Conservation (phyloP, 1,284 basidiomycete species). For the Neolentinus lepideus region DNA sequence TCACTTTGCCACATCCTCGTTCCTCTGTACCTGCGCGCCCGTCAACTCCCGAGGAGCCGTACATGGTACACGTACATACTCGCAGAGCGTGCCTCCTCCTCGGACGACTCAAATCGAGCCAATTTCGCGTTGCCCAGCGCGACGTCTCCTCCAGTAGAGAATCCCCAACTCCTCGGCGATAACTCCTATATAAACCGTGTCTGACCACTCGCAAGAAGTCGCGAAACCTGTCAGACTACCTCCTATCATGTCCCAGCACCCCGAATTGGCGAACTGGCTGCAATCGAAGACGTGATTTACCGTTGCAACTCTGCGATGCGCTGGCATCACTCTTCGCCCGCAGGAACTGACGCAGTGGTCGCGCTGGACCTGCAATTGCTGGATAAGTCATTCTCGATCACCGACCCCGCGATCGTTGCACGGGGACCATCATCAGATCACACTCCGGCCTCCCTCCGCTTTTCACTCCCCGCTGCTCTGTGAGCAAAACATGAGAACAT, state of each 20-base stretch:
- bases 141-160: neutral
- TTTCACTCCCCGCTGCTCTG: neutral
- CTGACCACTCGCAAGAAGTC: neutral
- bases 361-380: neutral
- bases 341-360: no score
- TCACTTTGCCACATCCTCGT: neutral
- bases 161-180: slow-evolving; percentile 1
- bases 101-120: neutral
- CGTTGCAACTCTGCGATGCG: neutral
- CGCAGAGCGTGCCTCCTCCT: neutral
- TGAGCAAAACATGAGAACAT: no score
- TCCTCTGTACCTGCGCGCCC: neutral
- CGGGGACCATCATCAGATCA: neutral
- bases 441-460: neutral
- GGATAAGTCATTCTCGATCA: neutral
- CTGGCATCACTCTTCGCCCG: neutral
- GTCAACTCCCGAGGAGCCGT: neutral
- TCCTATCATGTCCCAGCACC: neutral
- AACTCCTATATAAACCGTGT: neutral
- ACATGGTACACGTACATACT: neutral
- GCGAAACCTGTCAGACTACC: neutral
- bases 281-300: neutral
- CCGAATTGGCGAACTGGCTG: neutral
- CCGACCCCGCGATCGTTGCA: neutral
- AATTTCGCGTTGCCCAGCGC: neutral